A percentile compares a stretch with the other conserved stretches of the same genome.
phyloP scores from a whole-genome alignment of 345 rosid species.

The Firmiana major region DNA sequence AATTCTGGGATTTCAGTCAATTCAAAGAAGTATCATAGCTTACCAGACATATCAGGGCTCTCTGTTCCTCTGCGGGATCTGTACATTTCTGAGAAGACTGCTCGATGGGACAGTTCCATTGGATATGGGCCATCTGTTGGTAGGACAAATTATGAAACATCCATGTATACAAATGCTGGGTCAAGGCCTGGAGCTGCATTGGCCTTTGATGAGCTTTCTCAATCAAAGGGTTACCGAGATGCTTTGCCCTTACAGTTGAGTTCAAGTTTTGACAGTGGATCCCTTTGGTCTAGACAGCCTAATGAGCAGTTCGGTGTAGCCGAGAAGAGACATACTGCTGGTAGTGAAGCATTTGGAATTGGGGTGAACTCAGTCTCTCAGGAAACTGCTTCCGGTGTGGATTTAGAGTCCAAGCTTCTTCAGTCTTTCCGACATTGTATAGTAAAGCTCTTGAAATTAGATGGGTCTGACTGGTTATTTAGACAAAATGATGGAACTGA shows the following conservation, averaged over 20 bases:
- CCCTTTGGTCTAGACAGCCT: slow-evolving; percentile 96
- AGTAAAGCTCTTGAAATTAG: slow-evolving; percentile 70
- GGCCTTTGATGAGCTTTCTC: slow-evolving; percentile 46
- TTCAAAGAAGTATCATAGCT: slow-evolving; percentile 81
- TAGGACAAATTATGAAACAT: slow-evolving; percentile 42
- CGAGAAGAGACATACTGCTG: slow-evolving; percentile 46
- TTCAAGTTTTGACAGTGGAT: slow-evolving; percentile 49
- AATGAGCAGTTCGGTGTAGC: slow-evolving; percentile 94
- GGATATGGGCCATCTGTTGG: slow-evolving; percentile 55
- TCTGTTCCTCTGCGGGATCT: slow-evolving; percentile 51
- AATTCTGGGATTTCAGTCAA: slow-evolving; percentile 34
- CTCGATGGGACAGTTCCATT: slow-evolving; percentile 49
- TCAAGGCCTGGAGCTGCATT: slow-evolving; percentile 45
- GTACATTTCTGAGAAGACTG: slow-evolving; percentile 44
- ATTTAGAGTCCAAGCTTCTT: slow-evolving; percentile 78
- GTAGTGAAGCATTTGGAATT: slow-evolving; percentile 47
- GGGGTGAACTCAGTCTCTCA: slow-evolving; percentile 36
- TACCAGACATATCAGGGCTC: slow-evolving; percentile 83
- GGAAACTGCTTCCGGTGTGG: slow-evolving; percentile 43
- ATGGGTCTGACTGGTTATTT: slow-evolving; percentile 97
- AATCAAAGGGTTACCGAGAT: slow-evolving; percentile 51
- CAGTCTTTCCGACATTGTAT: slow-evolving; percentile 73
- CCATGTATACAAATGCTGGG: slow-evolving; percentile 47
- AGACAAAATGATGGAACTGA: slow-evolving; percentile 81
- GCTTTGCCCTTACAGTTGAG: slow-evolving; percentile 31